A percentile compares a stretch with the other conserved stretches of the same genome.
These are phyloP conservation scores for Sporisorium scitamineum DNA, from an alignment of 1,284 basidiomycete species.

Conservation along the genomic window DNA sequence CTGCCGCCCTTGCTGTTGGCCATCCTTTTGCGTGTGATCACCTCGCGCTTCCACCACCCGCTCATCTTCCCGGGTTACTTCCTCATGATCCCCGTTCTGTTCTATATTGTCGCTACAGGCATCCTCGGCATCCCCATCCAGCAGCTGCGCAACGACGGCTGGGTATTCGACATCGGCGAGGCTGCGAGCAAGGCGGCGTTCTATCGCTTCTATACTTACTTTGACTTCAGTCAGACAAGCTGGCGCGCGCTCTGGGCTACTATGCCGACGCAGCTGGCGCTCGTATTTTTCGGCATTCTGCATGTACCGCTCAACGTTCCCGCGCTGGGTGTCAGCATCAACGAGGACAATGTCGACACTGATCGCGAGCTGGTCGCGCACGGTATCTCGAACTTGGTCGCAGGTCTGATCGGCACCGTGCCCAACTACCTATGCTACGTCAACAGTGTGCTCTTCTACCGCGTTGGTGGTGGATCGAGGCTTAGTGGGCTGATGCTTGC, in stretches of 20 bases:
- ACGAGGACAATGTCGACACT: constrained; percentile 88
- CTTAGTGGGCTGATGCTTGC: constrained; percentile 89
- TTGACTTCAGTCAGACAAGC: constrained; percentile 64
- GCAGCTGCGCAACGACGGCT: constrained; percentile 77
- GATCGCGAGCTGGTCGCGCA: constrained; percentile 93
- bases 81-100: constrained; percentile 82
- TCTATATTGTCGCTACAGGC: constrained; percentile 80
- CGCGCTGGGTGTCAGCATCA: constrained; percentile 90
- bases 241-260: constrained; percentile 69
- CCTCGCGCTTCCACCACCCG: constrained; percentile 84
- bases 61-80: constrained; percentile 92
- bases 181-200: constrained; percentile 61
- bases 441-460: constrained; percentile 77
- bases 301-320: constrained; percentile 82
- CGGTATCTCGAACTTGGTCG: constrained; percentile 87
- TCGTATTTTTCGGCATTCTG: constrained; percentile 88
- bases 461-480: constrained; percentile 88
- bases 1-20: constrained; percentile 82
- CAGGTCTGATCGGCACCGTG: constrained; percentile 84
- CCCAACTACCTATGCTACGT: constrained; percentile 72
- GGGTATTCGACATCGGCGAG: constrained; percentile 86
- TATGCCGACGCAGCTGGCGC: constrained; percentile 71
- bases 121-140: constrained; percentile 77
- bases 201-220: constrained; percentile 68
- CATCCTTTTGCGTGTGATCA: constrained; percentile 82